Base-by-base conservation (phyloP, 1,139 yeast species). In the Kurtzmaniella quercitrusa region DNA sequence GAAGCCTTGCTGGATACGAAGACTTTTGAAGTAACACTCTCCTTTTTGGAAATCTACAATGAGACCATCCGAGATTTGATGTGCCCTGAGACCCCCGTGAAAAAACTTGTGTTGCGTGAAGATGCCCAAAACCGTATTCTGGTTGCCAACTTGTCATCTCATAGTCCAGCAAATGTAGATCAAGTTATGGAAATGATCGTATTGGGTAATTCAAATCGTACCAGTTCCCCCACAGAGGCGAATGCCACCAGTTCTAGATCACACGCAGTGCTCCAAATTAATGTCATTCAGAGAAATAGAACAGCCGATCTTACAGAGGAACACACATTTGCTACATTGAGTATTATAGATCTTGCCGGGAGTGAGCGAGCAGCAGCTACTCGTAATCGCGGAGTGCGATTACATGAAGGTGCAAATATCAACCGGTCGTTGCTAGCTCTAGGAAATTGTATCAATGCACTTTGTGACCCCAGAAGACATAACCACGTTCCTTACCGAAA, bases 311-410 rank as follows among this genome's bases (percentile, higher is more conserved):
- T 86, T 9, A 71, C 71, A 15, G 88, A 85, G 55, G 77, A 80
- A 35, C 91, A 83, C 49, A 79, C 83, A 0, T 82, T 78, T 63
- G 91, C 95, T 0, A 85, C 95, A 0, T 66, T 91, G 26, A 84
- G 94, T 0, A 84, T 91, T 30, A 89, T 91, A 38, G 98, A 91
- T 60, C 65, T 91, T 40, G 98, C 98, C 0, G 98, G 98, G 3
- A 86, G 95, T 64, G 98, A 91, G 65, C 69, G 98, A 40, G 98
- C 98, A 0, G 83, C 94, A 1, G 86, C 95, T 0, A 88, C 97
- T 0, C 81, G 78, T 51, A 91, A 89, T 59, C 65, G 88, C 44
- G 97, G 98, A 0, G 77, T 75, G 19, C 65, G 96, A 42, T 68
- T 91, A 9, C 76, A 81, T 47, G 98, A 91, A 59, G 97, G 98